Evolutionary conservation across 1,284 basidiomycete species (phyloP).

Genomic region (Ceratobasidium sp.): DNA sequence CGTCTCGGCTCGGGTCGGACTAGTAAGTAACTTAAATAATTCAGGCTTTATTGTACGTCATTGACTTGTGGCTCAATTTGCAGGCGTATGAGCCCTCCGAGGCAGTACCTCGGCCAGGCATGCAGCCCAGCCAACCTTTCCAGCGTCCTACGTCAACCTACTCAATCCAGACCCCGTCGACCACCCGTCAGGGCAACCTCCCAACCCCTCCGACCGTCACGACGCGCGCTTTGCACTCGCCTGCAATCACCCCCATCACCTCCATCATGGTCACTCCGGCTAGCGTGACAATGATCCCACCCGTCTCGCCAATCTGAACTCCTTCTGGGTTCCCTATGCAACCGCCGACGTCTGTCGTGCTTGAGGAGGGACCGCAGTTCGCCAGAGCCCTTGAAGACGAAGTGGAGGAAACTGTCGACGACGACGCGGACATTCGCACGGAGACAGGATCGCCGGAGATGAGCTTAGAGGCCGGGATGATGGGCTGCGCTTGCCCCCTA

Average conservation of each 20-base stretch:
- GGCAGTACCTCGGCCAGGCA: slow-evolving; percentile 7
- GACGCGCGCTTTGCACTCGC: background rate
- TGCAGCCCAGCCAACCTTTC: background rate
- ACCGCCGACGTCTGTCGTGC: background rate
- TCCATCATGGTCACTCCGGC: slow-evolving; percentile 16
- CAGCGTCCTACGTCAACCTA: background rate
- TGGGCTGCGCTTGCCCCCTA: background rate
- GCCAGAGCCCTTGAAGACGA: background rate
- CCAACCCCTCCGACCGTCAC: slow-evolving; percentile 3
- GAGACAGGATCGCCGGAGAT: background rate
- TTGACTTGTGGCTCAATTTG: background rate
- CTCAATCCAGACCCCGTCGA: slow-evolving; percentile 14
- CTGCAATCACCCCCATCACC: background rate
- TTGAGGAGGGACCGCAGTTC: background rate
- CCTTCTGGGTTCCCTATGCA: slow-evolving; percentile 24
- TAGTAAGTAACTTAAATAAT: background rate
- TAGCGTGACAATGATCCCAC: slow-evolving; percentile 11
- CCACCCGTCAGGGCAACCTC: background rate
- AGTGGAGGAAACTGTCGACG: background rate
- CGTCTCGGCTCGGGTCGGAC: background rate
- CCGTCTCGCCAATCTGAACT: background rate
- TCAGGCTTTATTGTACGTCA: background rate
- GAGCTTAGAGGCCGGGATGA: background rate
- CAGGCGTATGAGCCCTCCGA: slow-evolving; percentile 32
- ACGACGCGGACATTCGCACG: background rate